A percentile compares a stretch with the other conserved stretches of the same genome.
phyloP scores from a whole-genome alignment of 441 rosid genomes.

The Adansonia gregorii region DNA sequence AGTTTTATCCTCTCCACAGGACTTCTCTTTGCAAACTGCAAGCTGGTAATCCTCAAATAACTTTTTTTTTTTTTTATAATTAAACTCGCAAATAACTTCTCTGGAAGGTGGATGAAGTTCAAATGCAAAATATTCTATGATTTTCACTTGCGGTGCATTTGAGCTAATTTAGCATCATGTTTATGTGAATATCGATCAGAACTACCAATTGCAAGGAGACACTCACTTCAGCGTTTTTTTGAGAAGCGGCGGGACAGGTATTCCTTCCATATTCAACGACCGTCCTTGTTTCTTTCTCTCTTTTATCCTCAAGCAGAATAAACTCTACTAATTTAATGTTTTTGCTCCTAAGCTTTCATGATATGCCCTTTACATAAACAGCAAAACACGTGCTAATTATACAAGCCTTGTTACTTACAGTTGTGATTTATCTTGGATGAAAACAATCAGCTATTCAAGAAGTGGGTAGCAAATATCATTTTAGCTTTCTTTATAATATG shows the following conservation, averaged over 20 bases:
- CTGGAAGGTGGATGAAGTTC: conserved; percentile 5
- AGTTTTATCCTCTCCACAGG: conserved; percentile 47
- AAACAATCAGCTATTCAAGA: not conserved
- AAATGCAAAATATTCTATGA: conserved; percentile 15
- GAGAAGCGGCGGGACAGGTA: conserved; percentile 96
- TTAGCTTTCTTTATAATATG: not conserved
- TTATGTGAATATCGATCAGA: conserved; percentile 45
- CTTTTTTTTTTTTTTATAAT: not conserved
- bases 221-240: conserved; percentile 85
- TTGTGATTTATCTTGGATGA: not conserved
- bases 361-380: not conserved
- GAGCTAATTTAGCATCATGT: conserved; percentile 16
- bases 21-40: conserved; percentile 69
- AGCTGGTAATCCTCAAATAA: conserved; percentile 56
- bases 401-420: not conserved
- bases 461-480: not conserved
- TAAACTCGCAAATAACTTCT: not conserved
- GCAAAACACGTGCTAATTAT: not conserved
- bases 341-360: not conserved
- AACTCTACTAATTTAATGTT: not conserved
- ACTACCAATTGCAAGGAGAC: conserved; percentile 85
- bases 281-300: not conserved
- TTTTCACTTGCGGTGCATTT: not conserved
- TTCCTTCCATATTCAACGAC: not conserved
- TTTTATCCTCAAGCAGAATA: not conserved